Base-by-base conservation (phyloP, 1,139 yeast genomes). In the Suhomyces bolitotheri region DNA sequence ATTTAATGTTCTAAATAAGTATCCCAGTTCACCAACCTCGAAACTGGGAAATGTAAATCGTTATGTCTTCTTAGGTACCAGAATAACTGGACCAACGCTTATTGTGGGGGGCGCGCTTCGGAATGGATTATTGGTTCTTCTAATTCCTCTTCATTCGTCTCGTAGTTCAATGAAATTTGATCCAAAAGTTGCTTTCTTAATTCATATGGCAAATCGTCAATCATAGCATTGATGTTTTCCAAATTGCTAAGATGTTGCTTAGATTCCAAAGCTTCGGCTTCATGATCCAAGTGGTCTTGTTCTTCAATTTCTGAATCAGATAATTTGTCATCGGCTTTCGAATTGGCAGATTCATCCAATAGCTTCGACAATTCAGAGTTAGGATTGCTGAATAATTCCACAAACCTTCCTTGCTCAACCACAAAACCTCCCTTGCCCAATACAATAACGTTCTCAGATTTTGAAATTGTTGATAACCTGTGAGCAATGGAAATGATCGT, bases 401-500 rank as follows among this genome's bases (percentile, higher is more conserved):
- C 62, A 47, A 71, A 71, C 33, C 61, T 54, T 4, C 76, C 76
- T 29, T 56, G 56, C 42, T 66, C 73, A 5, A 62, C 71, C 8
- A 69, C 75, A 46, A 62, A 60, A 25, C 78, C 66, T 43, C 62
- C 50, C 38, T 68, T 69, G 4, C 75, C 76, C 23, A 71, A 52
- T 1, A 86, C 83, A 28, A 83, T 78, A 12, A 83, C 82, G 42
- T 63, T 63, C 33, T 71, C 75, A 1, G 75, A 68, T 41, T 70
- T 71, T 14, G 74, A 64, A 31, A 86, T 86, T 8, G 96, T 84
- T 12, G 92, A 86, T 36, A 90, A 74, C 50, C 97, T 72, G 60
- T 89, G 97, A 1, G 97, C 97, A 54, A 90, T 86, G 25, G 95
- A 88, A 22, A 89, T 83, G 1, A 95, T 89, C 1, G 96, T 88